Evolutionary conservation across 2,329 filamentous ascomycete genomes (phyloP), one percentile per base, ranked within the genome.

Genomic region (Colletotrichum sp.): DNA sequence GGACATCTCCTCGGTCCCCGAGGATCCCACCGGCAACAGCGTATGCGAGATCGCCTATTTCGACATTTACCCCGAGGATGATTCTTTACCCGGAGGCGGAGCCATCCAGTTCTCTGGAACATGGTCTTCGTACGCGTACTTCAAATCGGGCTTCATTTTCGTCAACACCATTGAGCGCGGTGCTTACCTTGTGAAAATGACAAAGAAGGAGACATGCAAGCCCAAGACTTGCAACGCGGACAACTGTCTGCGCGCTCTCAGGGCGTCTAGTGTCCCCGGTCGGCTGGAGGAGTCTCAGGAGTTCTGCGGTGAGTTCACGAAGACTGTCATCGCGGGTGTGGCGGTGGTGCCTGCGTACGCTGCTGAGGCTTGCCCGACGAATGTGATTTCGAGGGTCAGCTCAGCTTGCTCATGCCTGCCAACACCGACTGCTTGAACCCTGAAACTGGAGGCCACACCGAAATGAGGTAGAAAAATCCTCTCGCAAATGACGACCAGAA

Each of bases 31-130:
- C 2, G 87, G 87, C 14, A 81, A 79, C 16, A 78, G 79, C 3
- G 83, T 89, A 67, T 83, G 84, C 77, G 84, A 88, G 78, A 84
- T 85, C 8, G 87, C 82, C 0, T 88, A 83, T 81, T 89, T 89
- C 76, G 87, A 89, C 73, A 83, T 85, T 66, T 84, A 88, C 76
- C 87, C 87, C 6, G 87, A 88, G 78, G 87, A 89, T 79, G 87
- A 89, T 78, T 74, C 80, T 48, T 77, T 82, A 26, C 82, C 84
- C 0, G 80, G 83, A 4, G 82, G 83, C 1, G 83, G 83, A 13
- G 79, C 77, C 7, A 81, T 87, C 28, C 80, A 80, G 5, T 86
- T 86, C 70, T 81, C 81, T 4, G 86, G 84, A 12, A 85, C 84
- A 4, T 89, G 87, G 87, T 84, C 82, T 32, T 83, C 85, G 73